These are phyloP conservation scores for Starmerella stellata DNA, from an alignment of 805 yeast genomes.

Conservation along the genomic window DNA sequence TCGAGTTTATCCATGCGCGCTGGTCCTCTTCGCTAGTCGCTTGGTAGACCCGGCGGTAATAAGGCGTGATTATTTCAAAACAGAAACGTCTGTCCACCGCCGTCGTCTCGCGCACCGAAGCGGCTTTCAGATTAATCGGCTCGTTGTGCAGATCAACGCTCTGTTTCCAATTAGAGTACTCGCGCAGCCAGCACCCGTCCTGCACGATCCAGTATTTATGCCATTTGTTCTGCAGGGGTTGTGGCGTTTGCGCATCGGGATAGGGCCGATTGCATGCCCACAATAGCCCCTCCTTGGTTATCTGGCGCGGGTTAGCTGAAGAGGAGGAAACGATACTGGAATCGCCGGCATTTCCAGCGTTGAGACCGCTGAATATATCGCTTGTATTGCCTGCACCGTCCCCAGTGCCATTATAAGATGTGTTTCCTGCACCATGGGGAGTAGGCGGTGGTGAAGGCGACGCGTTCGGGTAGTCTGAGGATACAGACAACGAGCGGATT, in stretches of 20 bases:
- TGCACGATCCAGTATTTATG: slow-evolving; percentile 77
- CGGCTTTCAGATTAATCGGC: slow-evolving; percentile 54
- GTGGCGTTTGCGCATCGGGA: slow-evolving; percentile 13
- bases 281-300: slow-evolving; percentile 27
- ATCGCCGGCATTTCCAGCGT: not conserved
- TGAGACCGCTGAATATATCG: not conserved
- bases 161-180: slow-evolving; percentile 65
- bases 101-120: slow-evolving; percentile 36
- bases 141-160: slow-evolving; percentile 42
- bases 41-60: slow-evolving; percentile 56
- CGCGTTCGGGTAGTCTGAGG: not conserved
- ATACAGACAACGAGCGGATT: slow-evolving; percentile 20
- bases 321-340: not conserved
- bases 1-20: slow-evolving; percentile 46
- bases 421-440: too few relatives aligned
- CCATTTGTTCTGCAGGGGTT: slow-evolving; percentile 34
- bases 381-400: not conserved
- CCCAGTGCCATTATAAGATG: too few relatives aligned
- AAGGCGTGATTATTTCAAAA: slow-evolving; percentile 58
- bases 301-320: not conserved
- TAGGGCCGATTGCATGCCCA: slow-evolving; percentile 29
- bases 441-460: too few relatives aligned
- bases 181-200: slow-evolving; percentile 46
- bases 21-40: slow-evolving; percentile 52
- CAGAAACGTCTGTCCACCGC: slow-evolving; percentile 33